A percentile compares a stretch with the other conserved stretches of the same genome.
Evolutionary conservation across 2,329 filamentous ascomycete species (phyloP).

Genomic region (Lecanicillium sp.): DNA sequence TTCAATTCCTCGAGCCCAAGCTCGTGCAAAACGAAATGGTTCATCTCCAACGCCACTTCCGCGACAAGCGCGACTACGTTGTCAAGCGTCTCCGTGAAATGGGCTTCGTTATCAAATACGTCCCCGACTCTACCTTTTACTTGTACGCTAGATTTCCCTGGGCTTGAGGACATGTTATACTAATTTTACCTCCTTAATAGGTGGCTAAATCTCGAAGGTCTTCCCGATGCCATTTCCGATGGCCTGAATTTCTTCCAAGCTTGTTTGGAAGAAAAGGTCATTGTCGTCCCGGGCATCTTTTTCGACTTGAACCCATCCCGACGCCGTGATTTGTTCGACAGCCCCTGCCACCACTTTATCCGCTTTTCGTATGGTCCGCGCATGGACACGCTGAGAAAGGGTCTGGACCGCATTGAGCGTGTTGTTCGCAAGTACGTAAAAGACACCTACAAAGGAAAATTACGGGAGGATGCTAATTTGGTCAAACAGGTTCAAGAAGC

Average conservation of each 20-base stretch:
- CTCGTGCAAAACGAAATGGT: constrained; percentile 81
- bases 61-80: constrained; percentile 85
- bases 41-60: constrained; percentile 83
- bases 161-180: no score
- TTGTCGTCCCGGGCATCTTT: constrained; percentile 95
- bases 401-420: constrained; percentile 76
- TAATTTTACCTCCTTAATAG: constrained; percentile 14
- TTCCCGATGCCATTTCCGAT: constrained; percentile 78
- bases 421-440: constrained; percentile 60
- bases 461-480: constrained; percentile 9
- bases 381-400: constrained; percentile 70
- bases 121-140: constrained; percentile 92
- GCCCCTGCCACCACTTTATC: constrained; percentile 87
- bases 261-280: constrained; percentile 87
- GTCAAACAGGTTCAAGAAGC: constrained; percentile 14
- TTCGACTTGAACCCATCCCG: constrained; percentile 92
- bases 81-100: constrained; percentile 71
- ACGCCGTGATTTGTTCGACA: constrained; percentile 85
- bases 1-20: constrained; percentile 83
- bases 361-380: constrained; percentile 76
- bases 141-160: constrained; percentile 46
- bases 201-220: constrained; percentile 53
- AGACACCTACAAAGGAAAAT: no score
- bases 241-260: constrained; percentile 96
- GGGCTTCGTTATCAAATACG: constrained; percentile 76